These are phyloP conservation scores for Leucogyrophana mollusca DNA, from an alignment of 768 basidiomycete genomes.

Conservation along the genomic window DNA sequence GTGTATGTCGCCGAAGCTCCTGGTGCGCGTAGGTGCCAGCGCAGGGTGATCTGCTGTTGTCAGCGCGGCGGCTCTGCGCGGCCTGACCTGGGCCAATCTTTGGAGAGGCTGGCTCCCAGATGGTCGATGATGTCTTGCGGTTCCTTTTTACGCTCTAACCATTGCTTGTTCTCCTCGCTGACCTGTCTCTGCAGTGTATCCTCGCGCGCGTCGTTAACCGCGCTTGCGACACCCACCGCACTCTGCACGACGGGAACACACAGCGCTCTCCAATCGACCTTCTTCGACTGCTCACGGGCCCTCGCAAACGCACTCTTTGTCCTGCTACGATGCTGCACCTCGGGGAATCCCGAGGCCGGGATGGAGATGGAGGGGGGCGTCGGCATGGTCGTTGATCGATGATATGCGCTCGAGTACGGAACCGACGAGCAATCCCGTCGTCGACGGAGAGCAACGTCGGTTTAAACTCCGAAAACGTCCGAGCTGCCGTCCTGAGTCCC, in stretches of 20 bases:
- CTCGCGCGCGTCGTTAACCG: too few relatives aligned
- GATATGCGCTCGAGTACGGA: constrained; percentile 46
- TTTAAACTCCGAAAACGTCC: too few relatives aligned
- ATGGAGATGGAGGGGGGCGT: constrained; percentile 21
- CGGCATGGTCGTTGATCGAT: constrained; percentile 19
- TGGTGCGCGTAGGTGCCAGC: too few relatives aligned
- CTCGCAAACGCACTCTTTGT: constrained; percentile 54
- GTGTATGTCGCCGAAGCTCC: too few relatives aligned
- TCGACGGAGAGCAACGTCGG: too few relatives aligned
- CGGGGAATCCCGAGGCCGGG: constrained; percentile 59
- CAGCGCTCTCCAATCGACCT: constrained; percentile 10
- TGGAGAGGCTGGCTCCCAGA: too few relatives aligned
- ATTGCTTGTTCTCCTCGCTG: constrained; percentile 62
- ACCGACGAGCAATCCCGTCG: constrained; percentile 32
- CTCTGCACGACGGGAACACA: constrained; percentile 30
- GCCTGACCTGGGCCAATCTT: constrained; percentile 49
- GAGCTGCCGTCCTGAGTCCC: too few relatives aligned
- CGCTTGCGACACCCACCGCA: too few relatives aligned
- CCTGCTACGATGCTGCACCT: constrained; percentile 59
- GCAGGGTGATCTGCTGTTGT: constrained; percentile 25
- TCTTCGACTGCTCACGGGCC: constrained; percentile 36
- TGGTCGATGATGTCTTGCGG: constrained; percentile 60
- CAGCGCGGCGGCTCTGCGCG: constrained; percentile 11
- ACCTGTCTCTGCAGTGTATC: constrained; percentile 45
- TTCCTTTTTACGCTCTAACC: constrained; percentile 73